phyloP scores from a whole-genome alignment of 352 stramenopile genomes.

The Globisporangium acanthophoron region DNA sequence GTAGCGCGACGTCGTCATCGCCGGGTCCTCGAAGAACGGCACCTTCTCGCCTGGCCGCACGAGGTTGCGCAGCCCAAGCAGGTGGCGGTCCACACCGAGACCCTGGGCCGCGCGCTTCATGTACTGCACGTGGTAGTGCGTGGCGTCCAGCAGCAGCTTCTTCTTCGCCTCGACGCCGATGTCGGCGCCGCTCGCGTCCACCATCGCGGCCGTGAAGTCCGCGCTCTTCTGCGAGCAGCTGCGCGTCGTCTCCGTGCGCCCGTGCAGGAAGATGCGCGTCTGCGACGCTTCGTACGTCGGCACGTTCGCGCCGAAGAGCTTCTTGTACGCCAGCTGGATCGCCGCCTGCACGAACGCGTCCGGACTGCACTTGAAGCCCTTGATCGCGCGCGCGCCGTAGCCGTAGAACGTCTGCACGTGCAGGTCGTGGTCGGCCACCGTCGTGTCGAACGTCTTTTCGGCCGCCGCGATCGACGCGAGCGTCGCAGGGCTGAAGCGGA shows the following conservation, averaged over 20 bases:
- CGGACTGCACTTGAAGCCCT: conserved; percentile 86
- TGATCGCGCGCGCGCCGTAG: conserved; percentile 88
- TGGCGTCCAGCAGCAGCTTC: conserved; percentile 34
- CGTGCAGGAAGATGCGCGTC: conserved; percentile 92
- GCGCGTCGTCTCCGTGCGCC: conserved; percentile 90
- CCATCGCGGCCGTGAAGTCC: conserved; percentile 87
- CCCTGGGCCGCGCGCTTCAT: conserved; percentile 68
- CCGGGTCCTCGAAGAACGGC: conserved; percentile 67
- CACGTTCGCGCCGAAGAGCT: conserved; percentile 53
- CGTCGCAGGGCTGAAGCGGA: conserved; percentile 46
- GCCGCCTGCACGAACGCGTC: conserved; percentile 95
- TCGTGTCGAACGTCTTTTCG: conserved; percentile 56
- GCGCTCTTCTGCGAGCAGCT: conserved; percentile 75
- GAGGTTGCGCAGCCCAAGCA: conserved; percentile 87
- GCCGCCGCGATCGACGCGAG: conserved; percentile 42
- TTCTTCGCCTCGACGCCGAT: conserved; percentile 30
- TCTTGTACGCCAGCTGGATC: conserved; percentile 91
- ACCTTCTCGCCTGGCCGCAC: conserved; percentile 41
- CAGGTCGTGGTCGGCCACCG: conserved; percentile 84
- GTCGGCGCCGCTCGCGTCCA: conserved; percentile 27
- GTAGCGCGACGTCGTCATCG: conserved; percentile 58
- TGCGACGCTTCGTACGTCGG: conserved; percentile 95
- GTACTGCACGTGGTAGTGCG: conserved; percentile 51
- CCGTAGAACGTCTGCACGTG: conserved; percentile 85
- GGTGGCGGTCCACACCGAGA: conserved; percentile 90